These are phyloP conservation scores for Saccharomyces jurei DNA, from an alignment of 805 yeast species.

Conservation along the genomic window DNA sequence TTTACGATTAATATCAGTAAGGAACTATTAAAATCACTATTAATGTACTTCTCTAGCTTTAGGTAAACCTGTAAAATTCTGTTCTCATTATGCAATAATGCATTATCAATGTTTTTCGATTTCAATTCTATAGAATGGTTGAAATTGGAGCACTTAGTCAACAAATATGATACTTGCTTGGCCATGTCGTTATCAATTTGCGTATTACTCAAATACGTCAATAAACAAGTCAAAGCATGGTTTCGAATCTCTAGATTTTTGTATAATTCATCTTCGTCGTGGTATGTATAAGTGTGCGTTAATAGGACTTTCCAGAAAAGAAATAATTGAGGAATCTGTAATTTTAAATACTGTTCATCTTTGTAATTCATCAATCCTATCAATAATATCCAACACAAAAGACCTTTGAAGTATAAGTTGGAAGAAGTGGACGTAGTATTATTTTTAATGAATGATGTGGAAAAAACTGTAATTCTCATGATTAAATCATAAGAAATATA, in stretches of 20 bases:
- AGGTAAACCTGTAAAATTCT: conserved; percentile 41
- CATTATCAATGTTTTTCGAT: conserved; percentile 24
- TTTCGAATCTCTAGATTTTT: conserved; percentile 45
- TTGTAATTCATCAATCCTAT: conserved; percentile 54
- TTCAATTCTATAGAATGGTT: conserved; percentile 26
- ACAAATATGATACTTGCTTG: conserved; percentile 39
- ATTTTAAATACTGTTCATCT: conserved; percentile 44
- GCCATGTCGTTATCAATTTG: conserved; percentile 37
- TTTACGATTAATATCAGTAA: conserved; percentile 34
- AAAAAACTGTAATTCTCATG: conserved; percentile 37
- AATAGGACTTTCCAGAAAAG: conserved; percentile 56
- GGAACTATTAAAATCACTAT: conserved; percentile 35
- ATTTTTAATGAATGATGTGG: conserved; percentile 37
- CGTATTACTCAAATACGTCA: conserved; percentile 40
- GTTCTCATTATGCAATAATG: conserved; percentile 34
- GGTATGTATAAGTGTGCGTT: conserved; percentile 41
- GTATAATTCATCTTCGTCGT: conserved; percentile 30
- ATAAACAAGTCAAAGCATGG: conserved; percentile 50
- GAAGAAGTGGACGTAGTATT: conserved; percentile 27
- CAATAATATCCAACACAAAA: conserved; percentile 54
- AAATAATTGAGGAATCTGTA: conserved; percentile 52
- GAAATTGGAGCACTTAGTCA: conserved; percentile 36
- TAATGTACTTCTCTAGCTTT: conserved; percentile 27
- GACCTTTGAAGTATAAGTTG: conserved; percentile 30
- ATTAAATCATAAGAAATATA: conserved; percentile 40